Evolutionary conservation across 2,329 filamentous ascomycete genomes (phyloP), one percentile per base, ranked within the genome.

Genomic region (Stemphylium lycopersici): DNA sequence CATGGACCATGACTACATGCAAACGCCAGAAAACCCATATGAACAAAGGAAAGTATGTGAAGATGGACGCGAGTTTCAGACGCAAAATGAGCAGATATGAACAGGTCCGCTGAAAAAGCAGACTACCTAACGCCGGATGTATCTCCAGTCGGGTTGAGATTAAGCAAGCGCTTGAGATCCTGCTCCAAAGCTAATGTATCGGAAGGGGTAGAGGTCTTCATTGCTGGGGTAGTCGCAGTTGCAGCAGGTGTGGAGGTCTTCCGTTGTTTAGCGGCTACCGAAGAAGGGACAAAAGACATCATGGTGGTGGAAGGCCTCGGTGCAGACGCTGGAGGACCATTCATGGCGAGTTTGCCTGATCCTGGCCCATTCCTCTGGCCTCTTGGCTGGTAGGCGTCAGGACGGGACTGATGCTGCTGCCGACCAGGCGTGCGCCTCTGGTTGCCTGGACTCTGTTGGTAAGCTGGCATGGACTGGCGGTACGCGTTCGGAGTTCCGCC

Each of bases 281-380:
- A 74, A n/a, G 71, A 67, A 49, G 72, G 72, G 29, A 73, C 66
- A 36, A 74, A 74, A 33, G 70, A 67, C 63, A 72, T 71, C 59
- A 67, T 66, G 5, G 64, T 63, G 12, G 63, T 66, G 20, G 56
- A 59, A 15, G 65, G 52, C 49, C 67, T 71, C 2, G 63, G 60
- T 3, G 57, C 52, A 31, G 62, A 49, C 24, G 56, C 48, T 11
- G 67, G 56, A 18, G 60, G 42, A 8, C 56, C 47, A 24, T 57
- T 61, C 5, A 45, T 48, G 6, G 58, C 31, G 37, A 66, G 63
- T 29, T 60, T 58, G 5, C 36, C 44, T n/a, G 44, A 31, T 5
- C 54, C 42, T 15, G 54, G 43, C 2, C 55, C 56, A 34, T 62
- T 61, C 32, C 54, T 43, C 16, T 59, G 52, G 40, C 47, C 45